Evolutionary conservation across 179 eudicot species (phyloP), one percentile per base, ranked within the genome.

Genomic region (Silene vulgaris): DNA sequence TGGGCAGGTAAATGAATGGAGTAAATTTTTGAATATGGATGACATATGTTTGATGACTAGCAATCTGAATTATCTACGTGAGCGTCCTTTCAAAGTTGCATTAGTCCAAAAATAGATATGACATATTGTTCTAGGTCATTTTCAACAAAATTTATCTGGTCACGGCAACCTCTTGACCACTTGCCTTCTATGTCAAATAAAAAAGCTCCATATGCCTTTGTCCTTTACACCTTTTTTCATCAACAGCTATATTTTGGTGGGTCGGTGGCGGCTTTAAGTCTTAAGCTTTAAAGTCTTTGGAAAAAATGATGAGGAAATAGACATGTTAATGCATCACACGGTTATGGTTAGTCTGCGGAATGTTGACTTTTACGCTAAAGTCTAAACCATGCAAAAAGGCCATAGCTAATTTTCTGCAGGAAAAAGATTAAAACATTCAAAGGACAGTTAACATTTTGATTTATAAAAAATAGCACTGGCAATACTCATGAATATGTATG

Each of bases 1-100:
- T 84, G 23, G 71, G 81, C 86, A 90, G 99, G 99, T 93, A 82
- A 82, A n/a, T 56, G 8, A 21, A 52, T 60, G 45, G 23, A 64
- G 14, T 40, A 32, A 23, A 52, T 70, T 4, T 75, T 21, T 45
- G 50, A 65, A 40, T 16, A 21, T 63, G 35, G 20, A 69, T 61
- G 65, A 2, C 54, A 19, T 30, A 17, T 32, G 37, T 45, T 67
- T 72, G n/a, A 54, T 73, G 68, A 71, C 32, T 28, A 60, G 3
- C 43, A 26, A 52, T 67, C 43, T 9, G 61, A 60, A 9, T 7
- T 4, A 5, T 9, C 54, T 35, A 9, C 12, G 20, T 32, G 70
- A 66, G 70, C 50, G 32, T 8, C 54, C 56, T 13, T 12, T 16
- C 5, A 64, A 65, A 65, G 20, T 65, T n/a, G 43, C 32, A 29